A percentile compares a stretch with the other conserved stretches of the same genome.
Conservation (phyloP, 2,329 filamentous ascomycete species). For the Myriangium duriaei region DNA sequence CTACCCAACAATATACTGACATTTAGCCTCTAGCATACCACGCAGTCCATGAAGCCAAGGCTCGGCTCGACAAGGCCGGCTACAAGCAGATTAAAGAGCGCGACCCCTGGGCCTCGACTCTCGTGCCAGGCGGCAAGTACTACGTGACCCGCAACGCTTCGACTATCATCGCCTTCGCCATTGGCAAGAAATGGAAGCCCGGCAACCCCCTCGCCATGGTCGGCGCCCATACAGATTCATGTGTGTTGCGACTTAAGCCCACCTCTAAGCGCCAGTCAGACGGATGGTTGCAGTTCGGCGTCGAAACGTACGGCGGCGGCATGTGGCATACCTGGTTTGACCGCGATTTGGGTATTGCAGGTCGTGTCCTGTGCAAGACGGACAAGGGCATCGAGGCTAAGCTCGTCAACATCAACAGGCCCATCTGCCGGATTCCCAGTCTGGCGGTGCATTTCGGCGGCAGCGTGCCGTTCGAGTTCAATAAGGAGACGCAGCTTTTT, state of each 20-base stretch:
- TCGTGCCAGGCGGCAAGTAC: constrained; percentile 85
- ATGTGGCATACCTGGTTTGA: constrained; percentile 99
- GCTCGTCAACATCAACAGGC: constrained; percentile 80
- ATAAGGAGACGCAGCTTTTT: constrained; percentile 93
- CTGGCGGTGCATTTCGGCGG: constrained; percentile 90
- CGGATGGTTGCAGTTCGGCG: constrained; percentile 86
- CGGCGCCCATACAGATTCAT: constrained; percentile 91
- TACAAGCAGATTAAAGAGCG: constrained; percentile 84
- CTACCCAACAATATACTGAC: constrained; percentile 10
- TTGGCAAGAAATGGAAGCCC: constrained; percentile 81
- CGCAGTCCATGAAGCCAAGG: constrained; percentile 67
- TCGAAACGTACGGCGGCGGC: constrained; percentile 92
- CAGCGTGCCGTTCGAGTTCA: constrained; percentile 75
- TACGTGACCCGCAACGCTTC: constrained; percentile 89
- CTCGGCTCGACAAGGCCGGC: constrained; percentile 66
- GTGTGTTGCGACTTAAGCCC: constrained; percentile 83
- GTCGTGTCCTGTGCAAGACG: constrained; percentile 67
- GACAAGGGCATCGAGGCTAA: constrained; percentile 68
- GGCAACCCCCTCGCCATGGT: constrained; percentile 88
- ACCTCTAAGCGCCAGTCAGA: constrained; percentile 78
- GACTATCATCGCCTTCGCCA: constrained; percentile 82
- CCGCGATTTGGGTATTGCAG: constrained; percentile 80
- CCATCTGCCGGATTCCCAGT: constrained; percentile 83
- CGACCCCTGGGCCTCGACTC: constrained; percentile 69
- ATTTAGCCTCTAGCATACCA: constrained; percentile 62